Evolutionary conservation across 2,329 filamentous ascomycete species (phyloP).

Genomic region (Aaosphaeria arxii): DNA sequence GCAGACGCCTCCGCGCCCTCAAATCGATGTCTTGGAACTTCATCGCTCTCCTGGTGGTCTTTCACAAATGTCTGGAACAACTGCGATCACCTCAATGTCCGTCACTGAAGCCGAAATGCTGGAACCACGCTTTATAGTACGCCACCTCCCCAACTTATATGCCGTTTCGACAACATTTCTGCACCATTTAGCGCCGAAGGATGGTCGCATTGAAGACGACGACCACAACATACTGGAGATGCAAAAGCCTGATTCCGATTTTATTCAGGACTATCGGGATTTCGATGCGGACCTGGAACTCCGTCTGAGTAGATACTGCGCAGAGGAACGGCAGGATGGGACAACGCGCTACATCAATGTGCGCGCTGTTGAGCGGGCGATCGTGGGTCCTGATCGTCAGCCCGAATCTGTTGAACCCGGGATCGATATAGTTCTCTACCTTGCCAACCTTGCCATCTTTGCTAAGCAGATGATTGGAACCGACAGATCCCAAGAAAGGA

Average conservation of each 20-base stretch:
- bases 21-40: slow-evolving; percentile 3
- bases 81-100: slow-evolving; percentile 46
- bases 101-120: slow-evolving; percentile 42
- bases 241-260: slow-evolving; percentile 35
- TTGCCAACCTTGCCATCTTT: slow-evolving; percentile 44
- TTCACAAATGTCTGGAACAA: slow-evolving; percentile 47
- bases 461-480: slow-evolving; percentile 36
- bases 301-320: slow-evolving; percentile 35
- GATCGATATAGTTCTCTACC: slow-evolving; percentile 42
- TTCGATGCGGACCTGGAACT: slow-evolving; percentile 31
- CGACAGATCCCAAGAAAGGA: slow-evolving; percentile 22
- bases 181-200: slow-evolving; percentile 24
- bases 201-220: slow-evolving; percentile 19
- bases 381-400: slow-evolving; percentile 32
- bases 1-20: slow-evolving; percentile 18
- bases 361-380: slow-evolving; percentile 35
- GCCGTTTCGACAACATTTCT: slow-evolving; percentile 25
- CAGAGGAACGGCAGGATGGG: slow-evolving; percentile 27
- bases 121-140: slow-evolving; percentile 41
- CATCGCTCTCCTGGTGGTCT: slow-evolving; percentile 34
- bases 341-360: slow-evolving; percentile 35
- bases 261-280: slow-evolving; percentile 36
- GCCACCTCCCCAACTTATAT: slow-evolving; percentile 39
- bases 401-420: slow-evolving; percentile 17
- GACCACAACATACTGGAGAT: slow-evolving; percentile 22